A percentile compares a stretch with the other conserved stretches of the same genome.
Evolutionary conservation across 768 basidiomycete genomes (phyloP).

Genomic region (Lentinula sp.): DNA sequence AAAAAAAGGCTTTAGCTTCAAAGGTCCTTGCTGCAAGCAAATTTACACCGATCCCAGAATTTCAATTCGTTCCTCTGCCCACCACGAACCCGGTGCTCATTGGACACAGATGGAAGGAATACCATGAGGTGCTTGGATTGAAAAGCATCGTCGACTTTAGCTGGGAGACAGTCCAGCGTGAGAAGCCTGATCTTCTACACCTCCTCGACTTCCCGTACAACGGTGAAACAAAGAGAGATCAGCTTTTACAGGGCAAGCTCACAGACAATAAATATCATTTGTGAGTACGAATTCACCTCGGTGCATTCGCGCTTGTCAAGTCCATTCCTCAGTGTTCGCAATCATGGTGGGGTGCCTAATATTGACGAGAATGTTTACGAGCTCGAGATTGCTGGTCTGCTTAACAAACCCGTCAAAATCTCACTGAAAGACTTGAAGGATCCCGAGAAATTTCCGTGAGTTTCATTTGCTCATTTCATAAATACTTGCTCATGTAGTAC

Average conservation of each 20-base stretch:
- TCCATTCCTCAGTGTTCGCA: constrained; percentile 33
- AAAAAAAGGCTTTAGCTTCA: constrained; percentile 33
- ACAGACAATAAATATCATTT: constrained; percentile 46
- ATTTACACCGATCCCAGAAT: constrained; percentile 40
- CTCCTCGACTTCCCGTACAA: constrained; percentile 52
- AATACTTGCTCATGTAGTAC: not conserved
- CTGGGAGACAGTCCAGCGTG: constrained; percentile 45
- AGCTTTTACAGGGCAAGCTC: constrained; percentile 37
- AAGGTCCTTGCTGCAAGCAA: constrained; percentile 32
- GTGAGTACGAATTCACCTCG: constrained; percentile 20
- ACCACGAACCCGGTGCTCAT: constrained; percentile 44
- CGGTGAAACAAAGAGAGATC: constrained; percentile 40
- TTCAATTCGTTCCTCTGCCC: constrained; percentile 42
- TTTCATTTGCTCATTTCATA: constrained; percentile 1
- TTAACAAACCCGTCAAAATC: constrained; percentile 37
- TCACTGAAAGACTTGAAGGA: constrained; percentile 45
- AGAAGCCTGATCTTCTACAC: constrained; percentile 46
- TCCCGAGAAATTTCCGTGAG: constrained; percentile 39
- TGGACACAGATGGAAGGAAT: constrained; percentile 47
- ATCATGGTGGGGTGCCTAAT: constrained; percentile 47
- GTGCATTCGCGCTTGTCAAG: not conserved
- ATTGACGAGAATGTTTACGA: constrained; percentile 40
- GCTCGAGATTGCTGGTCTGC: constrained; percentile 48
- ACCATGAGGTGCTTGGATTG: constrained; percentile 44
- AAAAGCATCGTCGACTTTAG: constrained; percentile 39